A percentile compares a stretch with the other conserved stretches of the same genome.
Evolutionary conservation across 2,329 filamentous ascomycete species (phyloP).

Genomic region (Blastomyces parvus): DNA sequence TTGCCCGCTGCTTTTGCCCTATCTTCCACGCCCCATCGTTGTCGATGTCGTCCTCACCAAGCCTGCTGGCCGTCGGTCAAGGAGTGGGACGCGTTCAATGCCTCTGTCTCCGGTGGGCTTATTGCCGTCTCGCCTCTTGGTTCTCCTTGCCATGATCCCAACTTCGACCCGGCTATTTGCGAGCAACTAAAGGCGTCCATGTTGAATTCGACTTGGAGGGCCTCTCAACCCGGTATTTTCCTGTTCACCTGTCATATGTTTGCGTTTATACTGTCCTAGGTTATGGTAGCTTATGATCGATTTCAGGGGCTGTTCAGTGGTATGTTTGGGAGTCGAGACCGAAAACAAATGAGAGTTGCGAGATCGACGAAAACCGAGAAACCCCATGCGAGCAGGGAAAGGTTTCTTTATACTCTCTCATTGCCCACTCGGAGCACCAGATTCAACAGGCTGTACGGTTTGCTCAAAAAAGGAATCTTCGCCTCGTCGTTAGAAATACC

Average conservation of each 20-base stretch:
- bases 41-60: slow-evolving; percentile 43
- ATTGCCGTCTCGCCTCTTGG: slow-evolving; percentile 46
- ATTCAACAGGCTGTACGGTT: slow-evolving; percentile 21
- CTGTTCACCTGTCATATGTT: not conserved
- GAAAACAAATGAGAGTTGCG: slow-evolving; percentile 28
- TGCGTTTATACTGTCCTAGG: not conserved
- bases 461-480: slow-evolving; percentile 23
- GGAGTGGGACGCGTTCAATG: slow-evolving; percentile 45
- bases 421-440: slow-evolving; percentile 22
- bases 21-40: slow-evolving; percentile 3
- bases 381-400: slow-evolving; percentile 1
- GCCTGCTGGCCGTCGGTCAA: slow-evolving; percentile 42
- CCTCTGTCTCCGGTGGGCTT: slow-evolving; percentile 42
- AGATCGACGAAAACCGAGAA: not conserved
- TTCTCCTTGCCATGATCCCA: slow-evolving; percentile 42
- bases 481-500: slow-evolving; percentile 45
- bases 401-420: slow-evolving; percentile 26
- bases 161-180: slow-evolving; percentile 40
- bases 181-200: slow-evolving; percentile 17
- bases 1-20: not conserved
- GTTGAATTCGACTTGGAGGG: slow-evolving; percentile 28
- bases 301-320: slow-evolving; percentile 26
- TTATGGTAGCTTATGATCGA: not conserved
- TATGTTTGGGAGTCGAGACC: slow-evolving; percentile 35
- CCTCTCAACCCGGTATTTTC: slow-evolving; percentile 22